Evolutionary conservation across 306 rosid species (phyloP).

Genomic region (Cucurbita argyrosperma): DNA sequence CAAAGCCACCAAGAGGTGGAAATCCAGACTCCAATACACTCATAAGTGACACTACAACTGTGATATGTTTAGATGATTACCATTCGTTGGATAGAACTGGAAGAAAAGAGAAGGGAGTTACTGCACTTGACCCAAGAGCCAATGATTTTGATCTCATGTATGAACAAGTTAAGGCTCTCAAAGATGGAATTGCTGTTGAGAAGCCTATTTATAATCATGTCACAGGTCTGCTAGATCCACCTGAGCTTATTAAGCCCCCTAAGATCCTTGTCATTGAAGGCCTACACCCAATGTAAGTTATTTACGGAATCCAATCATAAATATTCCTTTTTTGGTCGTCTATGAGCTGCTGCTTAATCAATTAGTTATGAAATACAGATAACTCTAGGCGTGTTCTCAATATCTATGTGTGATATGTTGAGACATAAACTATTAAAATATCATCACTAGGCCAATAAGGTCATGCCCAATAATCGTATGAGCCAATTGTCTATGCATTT

Average conservation of each 20-base stretch:
- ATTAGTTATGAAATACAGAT: neutral
- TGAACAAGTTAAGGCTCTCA: conserved; percentile 80
- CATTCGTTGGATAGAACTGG: conserved; percentile 86
- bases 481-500: too few species aligned
- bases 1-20: conserved; percentile 88
- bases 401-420: neutral
- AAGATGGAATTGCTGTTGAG: conserved; percentile 50
- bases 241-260: conserved; percentile 87
- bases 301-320: neutral
- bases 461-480: too few species aligned
- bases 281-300: conserved; percentile 81
- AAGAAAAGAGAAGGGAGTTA: conserved; percentile 76
- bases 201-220: conserved; percentile 92
- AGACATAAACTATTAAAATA: neutral
- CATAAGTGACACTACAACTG: conserved; percentile 89
- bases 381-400: neutral
- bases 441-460: too few species aligned
- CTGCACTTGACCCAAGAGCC: conserved; percentile 92
- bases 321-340: neutral
- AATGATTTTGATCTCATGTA: conserved; percentile 89
- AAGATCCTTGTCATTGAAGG: conserved; percentile 94
- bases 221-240: conserved; percentile 83
- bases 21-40: conserved; percentile 93
- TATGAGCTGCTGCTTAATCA: neutral
- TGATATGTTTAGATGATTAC: conserved; percentile 87